Evolutionary conservation across 2,329 filamentous ascomycete genomes (phyloP).

Genomic region (Septoria linicola): DNA sequence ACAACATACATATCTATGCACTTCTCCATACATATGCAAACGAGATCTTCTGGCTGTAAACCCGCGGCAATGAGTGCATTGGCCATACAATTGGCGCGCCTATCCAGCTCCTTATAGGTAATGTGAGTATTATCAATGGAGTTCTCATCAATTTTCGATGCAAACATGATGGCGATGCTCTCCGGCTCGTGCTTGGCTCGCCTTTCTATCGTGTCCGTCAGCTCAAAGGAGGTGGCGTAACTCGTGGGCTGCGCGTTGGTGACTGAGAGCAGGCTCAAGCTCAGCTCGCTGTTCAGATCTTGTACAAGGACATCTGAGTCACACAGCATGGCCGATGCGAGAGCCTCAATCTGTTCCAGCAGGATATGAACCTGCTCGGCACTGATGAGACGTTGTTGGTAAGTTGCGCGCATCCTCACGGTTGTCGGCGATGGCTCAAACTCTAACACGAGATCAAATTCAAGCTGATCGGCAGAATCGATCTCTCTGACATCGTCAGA

Average conservation of each 20-base stretch:
- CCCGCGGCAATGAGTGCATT: slow-evolving; percentile 52
- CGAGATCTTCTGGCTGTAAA: slow-evolving; percentile 54
- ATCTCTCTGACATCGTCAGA: slow-evolving; percentile 52
- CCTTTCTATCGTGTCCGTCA: slow-evolving; percentile 53
- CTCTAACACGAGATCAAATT: slow-evolving; percentile 74
- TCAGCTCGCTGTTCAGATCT: slow-evolving; percentile 35
- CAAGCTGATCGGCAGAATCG: slow-evolving; percentile 67
- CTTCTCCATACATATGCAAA: slow-evolving; percentile 76
- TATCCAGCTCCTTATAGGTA: slow-evolving; percentile 66
- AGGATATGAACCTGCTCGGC: slow-evolving; percentile 57
- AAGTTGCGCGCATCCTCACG: slow-evolving; percentile 57
- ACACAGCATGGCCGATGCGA: slow-evolving; percentile 49
- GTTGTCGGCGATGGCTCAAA: slow-evolving; percentile 60
- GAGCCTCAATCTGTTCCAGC: slow-evolving; percentile 59
- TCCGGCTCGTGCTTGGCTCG: slow-evolving; percentile 52
- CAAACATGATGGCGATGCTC: slow-evolving; percentile 65
- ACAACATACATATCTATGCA: slow-evolving; percentile 69
- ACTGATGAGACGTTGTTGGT: slow-evolving; percentile 55
- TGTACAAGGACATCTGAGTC: slow-evolving; percentile 38
- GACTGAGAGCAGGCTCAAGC: slow-evolving; percentile 39
- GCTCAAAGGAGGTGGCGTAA: slow-evolving; percentile 33
- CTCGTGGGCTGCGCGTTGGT: slow-evolving; percentile 41
- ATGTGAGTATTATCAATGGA: slow-evolving; percentile 46
- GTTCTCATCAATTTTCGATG: slow-evolving; percentile 47
- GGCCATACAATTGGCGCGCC: slow-evolving; percentile 63